Base-by-base conservation (phyloP, 805 yeast species). In the Saturnispora sekii region DNA sequence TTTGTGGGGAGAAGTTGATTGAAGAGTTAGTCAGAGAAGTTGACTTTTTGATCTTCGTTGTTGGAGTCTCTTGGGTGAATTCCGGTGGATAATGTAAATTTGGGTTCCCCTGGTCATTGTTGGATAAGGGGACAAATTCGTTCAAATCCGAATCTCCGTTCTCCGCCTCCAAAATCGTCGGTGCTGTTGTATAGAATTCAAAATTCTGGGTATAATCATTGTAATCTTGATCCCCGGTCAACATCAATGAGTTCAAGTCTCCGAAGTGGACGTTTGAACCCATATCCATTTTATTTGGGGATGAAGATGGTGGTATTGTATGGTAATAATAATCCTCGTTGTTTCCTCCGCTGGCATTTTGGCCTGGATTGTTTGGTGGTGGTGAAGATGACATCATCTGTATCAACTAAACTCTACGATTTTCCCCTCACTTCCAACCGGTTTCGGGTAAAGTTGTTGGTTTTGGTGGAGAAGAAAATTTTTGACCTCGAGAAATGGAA, bases 321-420 rank as follows among this genome's bases (percentile, higher is more conserved):
- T 48, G 47, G 16, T 45, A 34, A 38, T 48, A 44, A 35, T 49
- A 47, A 32, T 48, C 53, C 21, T 50, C 40, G 9, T 44, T 39
- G 10, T 51, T 44, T 12, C 50, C 43, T 21, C 53, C 48, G 28
- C 51, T 48, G 34, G 49, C 40, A 44, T 55, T 47, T n/a, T 53
- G 50, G 11, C 54, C 49, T 28, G 49, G 40, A 43, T 51, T 53
- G 40, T 52, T 49, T 28, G 59, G 61, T 38, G 65, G 63, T 41
- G 65, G 65, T 38, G 64, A 60, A 52, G 65, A 61, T 46, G 65
- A 59, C 65, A 61, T 61, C 65, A 61, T 61, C 35, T 39, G 36
- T 31, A 21, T 21, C 7, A 21, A 21, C 26, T 21, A 21, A 21
- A 21, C 26, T 32, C 12, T 21, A 14, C 21, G 18, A 8, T 15